A percentile compares a stretch with the other conserved stretches of the same genome.
These are phyloP conservation scores for Phaseolus lunatus DNA, from an alignment of 306 rosid species.

Conservation along the genomic window DNA sequence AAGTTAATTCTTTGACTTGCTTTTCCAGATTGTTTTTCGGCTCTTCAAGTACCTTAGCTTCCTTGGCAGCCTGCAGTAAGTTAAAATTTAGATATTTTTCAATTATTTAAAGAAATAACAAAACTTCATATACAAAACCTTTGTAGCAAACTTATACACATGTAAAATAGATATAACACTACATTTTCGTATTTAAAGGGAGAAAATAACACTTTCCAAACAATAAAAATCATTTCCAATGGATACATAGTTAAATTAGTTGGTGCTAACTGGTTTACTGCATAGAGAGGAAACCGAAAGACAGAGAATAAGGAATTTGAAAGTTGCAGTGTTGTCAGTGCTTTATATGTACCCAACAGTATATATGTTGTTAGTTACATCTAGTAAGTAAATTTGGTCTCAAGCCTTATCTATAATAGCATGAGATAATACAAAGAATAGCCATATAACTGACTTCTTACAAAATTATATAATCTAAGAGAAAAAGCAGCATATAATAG, in stretches of 20 bases:
- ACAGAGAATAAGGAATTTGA: background rate
- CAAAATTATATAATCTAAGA: conserved; percentile 3
- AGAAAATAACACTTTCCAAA: background rate
- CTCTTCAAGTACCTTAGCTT: conserved; percentile 88
- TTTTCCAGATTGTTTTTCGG: conserved; percentile 80
- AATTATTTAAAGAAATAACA: conserved; percentile 6
- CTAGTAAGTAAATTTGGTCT: background rate
- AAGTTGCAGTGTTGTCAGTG: background rate
- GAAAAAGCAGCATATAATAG: background rate
- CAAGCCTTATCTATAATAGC: background rate
- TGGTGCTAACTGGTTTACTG: conserved; percentile 14
- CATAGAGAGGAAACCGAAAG: background rate
- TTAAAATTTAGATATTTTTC: conserved; percentile 6
- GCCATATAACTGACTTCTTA: background rate
- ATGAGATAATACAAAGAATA: conserved; percentile 9
- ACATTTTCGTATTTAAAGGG: conserved; percentile 19
- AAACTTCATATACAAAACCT: background rate
- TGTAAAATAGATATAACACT: conserved; percentile 2
- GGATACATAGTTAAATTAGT: background rate
- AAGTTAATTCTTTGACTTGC: conserved; percentile 86
- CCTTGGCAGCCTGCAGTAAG: conserved; percentile 81
- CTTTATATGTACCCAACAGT: background rate
- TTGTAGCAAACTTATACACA: background rate
- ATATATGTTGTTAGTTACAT: background rate
- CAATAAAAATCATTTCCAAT: background rate